Conservation (phyloP, 2,329 filamentous ascomycete genomes). For the Lachnellula suecica region DNA sequence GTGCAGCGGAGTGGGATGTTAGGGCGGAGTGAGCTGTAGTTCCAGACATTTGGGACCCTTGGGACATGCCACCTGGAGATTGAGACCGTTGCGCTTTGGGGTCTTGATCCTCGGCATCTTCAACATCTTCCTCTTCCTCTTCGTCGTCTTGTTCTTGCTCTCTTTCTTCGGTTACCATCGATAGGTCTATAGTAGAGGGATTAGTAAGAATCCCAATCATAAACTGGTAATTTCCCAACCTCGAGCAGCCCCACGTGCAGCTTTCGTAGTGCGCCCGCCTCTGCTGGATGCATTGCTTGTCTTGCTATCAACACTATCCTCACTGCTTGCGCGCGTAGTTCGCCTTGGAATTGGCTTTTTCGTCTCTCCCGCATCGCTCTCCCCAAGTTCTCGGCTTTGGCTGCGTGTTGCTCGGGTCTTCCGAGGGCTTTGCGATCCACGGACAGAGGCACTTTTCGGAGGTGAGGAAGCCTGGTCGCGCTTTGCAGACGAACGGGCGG, state of each 20-base stretch:
- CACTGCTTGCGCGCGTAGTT: conserved; percentile 13
- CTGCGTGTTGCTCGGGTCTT: conserved; percentile 36
- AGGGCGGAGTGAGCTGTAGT: conserved; percentile 11
- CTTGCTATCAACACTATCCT: conserved; percentile 19
- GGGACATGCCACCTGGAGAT: conserved; percentile 19
- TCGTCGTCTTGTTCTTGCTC: conserved; percentile 7
- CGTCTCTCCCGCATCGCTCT: conserved; percentile 7
- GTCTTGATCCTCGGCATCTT: not conserved
- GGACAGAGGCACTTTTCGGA: conserved; percentile 21
- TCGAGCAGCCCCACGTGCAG: conserved; percentile 11
- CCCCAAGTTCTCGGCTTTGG: conserved; percentile 36
- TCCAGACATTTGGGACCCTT: conserved; percentile 27
- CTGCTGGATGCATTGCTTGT: conserved; percentile 15
- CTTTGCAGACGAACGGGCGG: conserved; percentile 20
- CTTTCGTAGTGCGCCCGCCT: conserved; percentile 20
- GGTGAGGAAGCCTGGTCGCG: conserved; percentile 28
- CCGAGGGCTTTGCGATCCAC: conserved; percentile 20
- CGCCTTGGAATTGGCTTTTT: conserved; percentile 6
- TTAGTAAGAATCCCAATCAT: conserved; percentile 6
- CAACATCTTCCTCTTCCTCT: conserved; percentile 1
- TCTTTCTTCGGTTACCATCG: conserved; percentile 29
- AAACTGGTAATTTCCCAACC: conserved; percentile 9
- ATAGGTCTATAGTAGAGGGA: conserved; percentile 25
- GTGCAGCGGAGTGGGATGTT: conserved; percentile 19
- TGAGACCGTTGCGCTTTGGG: conserved; percentile 6